phyloP scores from a whole-genome alignment of 805 yeast species.

The Barnettozyma populi region DNA sequence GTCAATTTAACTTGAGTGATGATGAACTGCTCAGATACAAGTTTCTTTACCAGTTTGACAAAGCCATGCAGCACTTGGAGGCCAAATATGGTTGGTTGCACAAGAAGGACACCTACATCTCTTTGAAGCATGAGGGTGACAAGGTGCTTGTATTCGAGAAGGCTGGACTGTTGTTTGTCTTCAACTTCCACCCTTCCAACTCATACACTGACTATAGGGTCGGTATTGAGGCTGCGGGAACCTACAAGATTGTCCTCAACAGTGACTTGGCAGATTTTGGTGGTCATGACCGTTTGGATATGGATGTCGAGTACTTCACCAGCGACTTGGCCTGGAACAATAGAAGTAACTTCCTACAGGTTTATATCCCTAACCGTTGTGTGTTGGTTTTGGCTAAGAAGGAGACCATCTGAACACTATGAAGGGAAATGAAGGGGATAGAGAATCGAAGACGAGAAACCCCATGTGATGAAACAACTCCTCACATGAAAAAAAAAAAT shows the following conservation, averaged over 20 bases:
- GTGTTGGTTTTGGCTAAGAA: constrained; percentile 52
- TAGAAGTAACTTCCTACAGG: constrained; percentile 69
- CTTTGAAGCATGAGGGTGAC: constrained; percentile 83
- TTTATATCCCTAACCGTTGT: constrained; percentile 73
- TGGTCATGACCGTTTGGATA: constrained; percentile 74
- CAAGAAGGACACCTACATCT: constrained; percentile 70
- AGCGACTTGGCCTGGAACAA: constrained; percentile 76
- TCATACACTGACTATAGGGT: constrained; percentile 83
- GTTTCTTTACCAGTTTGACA: constrained; percentile 75
- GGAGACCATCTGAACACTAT: constrained; percentile 4
- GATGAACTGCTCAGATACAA: constrained; percentile 79
- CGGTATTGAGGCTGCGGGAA: constrained; percentile 82
- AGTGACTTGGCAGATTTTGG: constrained; percentile 70
- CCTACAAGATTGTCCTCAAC: constrained; percentile 67
- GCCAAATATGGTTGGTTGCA: constrained; percentile 64
- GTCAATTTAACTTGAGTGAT: constrained; percentile 85
- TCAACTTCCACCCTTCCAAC: constrained; percentile 84
- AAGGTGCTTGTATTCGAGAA: constrained; percentile 88
- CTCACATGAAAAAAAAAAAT: background rate
- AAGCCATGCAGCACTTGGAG: constrained; percentile 78
- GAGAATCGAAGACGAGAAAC: background rate
- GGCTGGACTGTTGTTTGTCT: constrained; percentile 75
- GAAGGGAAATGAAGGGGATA: background rate
- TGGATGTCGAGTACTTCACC: constrained; percentile 54
- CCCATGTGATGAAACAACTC: background rate